phyloP scores from a whole-genome alignment of 495 filamentous ascomycete genomes.

The Talaromyces liani region DNA sequence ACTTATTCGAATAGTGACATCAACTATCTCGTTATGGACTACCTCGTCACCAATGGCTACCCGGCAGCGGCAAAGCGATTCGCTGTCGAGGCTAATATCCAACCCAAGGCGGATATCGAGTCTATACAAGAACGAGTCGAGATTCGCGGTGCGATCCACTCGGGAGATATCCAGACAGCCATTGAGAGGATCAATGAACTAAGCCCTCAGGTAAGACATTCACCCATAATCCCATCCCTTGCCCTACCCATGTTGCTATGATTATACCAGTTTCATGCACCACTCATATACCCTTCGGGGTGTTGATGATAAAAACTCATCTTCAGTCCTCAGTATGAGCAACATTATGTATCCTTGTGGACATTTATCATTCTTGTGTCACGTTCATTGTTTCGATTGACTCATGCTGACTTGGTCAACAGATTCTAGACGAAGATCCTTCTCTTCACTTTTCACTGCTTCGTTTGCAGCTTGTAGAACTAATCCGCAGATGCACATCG shows the following conservation, averaged over 20 bases:
- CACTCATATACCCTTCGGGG: constrained; percentile 87
- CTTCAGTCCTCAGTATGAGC: constrained; percentile 96
- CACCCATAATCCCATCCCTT: neutral
- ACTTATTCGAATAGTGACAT: constrained; percentile 60
- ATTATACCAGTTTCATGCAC: constrained; percentile 99
- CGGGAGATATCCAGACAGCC: constrained; percentile 75
- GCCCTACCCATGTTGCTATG: constrained; percentile 51
- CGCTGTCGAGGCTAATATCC: constrained; percentile 84
- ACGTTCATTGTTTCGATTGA: neutral
- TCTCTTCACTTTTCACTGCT: constrained; percentile 86
- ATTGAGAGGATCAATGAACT: constrained; percentile 84
- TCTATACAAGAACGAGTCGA: constrained; percentile 70
- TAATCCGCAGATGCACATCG: constrained; percentile 70
- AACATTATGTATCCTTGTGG: constrained; percentile 20
- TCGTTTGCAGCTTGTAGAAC: constrained; percentile 84
- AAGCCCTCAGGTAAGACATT: constrained; percentile 71
- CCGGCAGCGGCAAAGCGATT: constrained; percentile 90
- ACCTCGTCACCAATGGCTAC: constrained; percentile 92
- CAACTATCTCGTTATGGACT: constrained; percentile 93
- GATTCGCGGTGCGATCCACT: constrained; percentile 73
- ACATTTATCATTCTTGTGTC: constrained; percentile 21
- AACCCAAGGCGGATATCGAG: constrained; percentile 58
- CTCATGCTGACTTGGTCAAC: constrained; percentile 3
- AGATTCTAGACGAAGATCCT: constrained; percentile 84
- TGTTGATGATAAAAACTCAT: constrained; percentile 90